Percentiles rank a stretch among this genome's conserved stretches.
Evolutionary conservation across 2,329 filamentous ascomycete species (phyloP).

Genomic region (Whalleya microplaca): DNA sequence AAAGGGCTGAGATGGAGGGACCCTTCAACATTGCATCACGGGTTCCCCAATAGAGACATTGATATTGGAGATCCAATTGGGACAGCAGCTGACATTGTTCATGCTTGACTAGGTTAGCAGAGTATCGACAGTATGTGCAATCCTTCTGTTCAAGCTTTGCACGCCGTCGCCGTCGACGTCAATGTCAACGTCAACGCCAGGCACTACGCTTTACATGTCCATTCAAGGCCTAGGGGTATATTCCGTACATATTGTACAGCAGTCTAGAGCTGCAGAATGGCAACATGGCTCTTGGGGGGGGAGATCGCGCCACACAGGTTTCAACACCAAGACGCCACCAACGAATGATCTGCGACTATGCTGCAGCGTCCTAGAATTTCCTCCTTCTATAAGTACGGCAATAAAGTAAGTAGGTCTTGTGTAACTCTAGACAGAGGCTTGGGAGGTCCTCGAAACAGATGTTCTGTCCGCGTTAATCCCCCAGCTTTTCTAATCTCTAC

Average conservation of each 20-base stretch:
- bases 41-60: conserved; percentile 28
- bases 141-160: conserved; percentile 21
- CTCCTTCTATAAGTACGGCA: background rate
- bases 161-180: conserved; percentile 15
- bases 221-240: conserved; percentile 2
- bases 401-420: background rate
- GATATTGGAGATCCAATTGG: conserved; percentile 21
- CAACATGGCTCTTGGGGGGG: conserved; percentile 14
- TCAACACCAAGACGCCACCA: conserved; percentile 1
- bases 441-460: background rate
- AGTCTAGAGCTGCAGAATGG: conserved; percentile 17
- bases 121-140: conserved; percentile 17
- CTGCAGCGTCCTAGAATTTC: background rate
- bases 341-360: background rate
- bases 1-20: conserved; percentile 30
- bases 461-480: background rate
- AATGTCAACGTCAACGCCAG: conserved; percentile 12
- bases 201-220: conserved; percentile 4
- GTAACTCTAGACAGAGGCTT: background rate
- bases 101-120: conserved; percentile 25
- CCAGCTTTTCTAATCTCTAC: conserved; percentile 7
- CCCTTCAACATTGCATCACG: conserved; percentile 31
- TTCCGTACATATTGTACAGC: conserved; percentile 12
- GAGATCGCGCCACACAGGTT: conserved; percentile 17
- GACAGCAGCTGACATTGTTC: conserved; percentile 24